Percentiles rank a stretch among this genome's conserved stretches.
phyloP scores from a whole-genome alignment of 352 stramenopile genomes.

The Globisporangium spinosum region DNA sequence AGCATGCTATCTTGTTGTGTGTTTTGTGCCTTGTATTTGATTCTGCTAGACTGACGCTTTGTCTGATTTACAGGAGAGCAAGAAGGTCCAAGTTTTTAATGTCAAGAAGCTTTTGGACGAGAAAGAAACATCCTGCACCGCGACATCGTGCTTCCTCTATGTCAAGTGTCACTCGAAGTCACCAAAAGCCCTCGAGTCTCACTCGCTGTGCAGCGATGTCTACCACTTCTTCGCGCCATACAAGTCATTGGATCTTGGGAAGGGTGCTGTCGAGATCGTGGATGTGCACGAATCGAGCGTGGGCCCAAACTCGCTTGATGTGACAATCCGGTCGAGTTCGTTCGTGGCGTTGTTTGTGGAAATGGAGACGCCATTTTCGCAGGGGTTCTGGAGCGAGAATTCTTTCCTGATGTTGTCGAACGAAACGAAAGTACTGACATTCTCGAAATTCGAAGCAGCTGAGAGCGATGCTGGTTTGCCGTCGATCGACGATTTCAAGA shows the following conservation, averaged over 20 bases:
- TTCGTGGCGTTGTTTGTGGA: slow-evolving; percentile 81
- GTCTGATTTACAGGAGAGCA: slow-evolving; percentile 31
- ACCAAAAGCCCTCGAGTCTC: slow-evolving; percentile 2
- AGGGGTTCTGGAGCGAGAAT: slow-evolving; percentile 68
- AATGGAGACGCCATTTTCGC: slow-evolving; percentile 39
- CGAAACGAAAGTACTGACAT: slow-evolving; percentile 44
- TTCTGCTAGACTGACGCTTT: slow-evolving; percentile 8
- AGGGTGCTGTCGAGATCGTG: slow-evolving; percentile 27
- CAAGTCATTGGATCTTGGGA: slow-evolving; percentile 52
- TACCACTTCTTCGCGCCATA: slow-evolving; percentile 68
- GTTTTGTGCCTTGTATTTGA: neutral
- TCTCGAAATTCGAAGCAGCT: slow-evolving; percentile 27
- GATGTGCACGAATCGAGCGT: slow-evolving; percentile 6
- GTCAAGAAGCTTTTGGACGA: slow-evolving; percentile 31
- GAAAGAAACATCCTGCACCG: slow-evolving; percentile 36
- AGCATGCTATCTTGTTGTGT: neutral
- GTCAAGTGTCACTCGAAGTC: slow-evolving; percentile 28
- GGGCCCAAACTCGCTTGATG: slow-evolving; percentile 24
- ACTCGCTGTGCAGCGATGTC: slow-evolving; percentile 36
- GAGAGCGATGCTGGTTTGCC: slow-evolving; percentile 11
- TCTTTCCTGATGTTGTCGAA: slow-evolving; percentile 72
- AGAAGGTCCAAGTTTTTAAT: slow-evolving; percentile 26
- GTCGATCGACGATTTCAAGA: slow-evolving; percentile 31
- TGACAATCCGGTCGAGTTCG: slow-evolving; percentile 42
- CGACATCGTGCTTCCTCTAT: slow-evolving; percentile 52